phyloP scores from a whole-genome alignment of 768 basidiomycete species.

The Glaciozyma martinii region DNA sequence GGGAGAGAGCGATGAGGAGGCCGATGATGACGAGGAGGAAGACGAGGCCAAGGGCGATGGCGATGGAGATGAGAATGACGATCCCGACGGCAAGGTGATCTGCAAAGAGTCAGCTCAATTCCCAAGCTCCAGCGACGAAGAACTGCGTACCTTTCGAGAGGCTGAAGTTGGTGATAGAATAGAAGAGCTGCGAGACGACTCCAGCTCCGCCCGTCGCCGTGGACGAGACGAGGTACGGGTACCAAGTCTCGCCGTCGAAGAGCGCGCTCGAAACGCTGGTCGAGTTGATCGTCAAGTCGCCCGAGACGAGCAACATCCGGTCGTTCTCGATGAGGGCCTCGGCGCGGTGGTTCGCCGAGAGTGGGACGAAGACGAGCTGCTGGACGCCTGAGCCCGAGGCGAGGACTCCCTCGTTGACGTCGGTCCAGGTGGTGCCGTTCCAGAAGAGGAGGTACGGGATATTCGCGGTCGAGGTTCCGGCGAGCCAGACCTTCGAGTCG shows the following conservation, averaged over 20 bases:
- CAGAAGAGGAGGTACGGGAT: constrained; percentile 70
- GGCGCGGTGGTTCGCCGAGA: constrained; percentile 61
- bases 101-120: constrained; percentile 36
- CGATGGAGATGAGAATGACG: constrained; percentile 94
- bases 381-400: constrained; percentile 52
- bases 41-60: constrained; percentile 86
- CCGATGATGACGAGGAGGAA: constrained; percentile 77
- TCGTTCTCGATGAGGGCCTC: constrained; percentile 66
- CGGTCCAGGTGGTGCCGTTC: constrained; percentile 70
- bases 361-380: constrained; percentile 82
- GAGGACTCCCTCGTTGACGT: constrained; percentile 47
- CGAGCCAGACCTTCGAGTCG: constrained; percentile 74
- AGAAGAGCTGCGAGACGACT: constrained; percentile 67
- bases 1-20: constrained; percentile 80
- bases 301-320: constrained; percentile 83
- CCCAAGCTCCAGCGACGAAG: constrained; percentile 18
- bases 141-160: constrained; percentile 47
- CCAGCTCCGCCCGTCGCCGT: constrained; percentile 60
- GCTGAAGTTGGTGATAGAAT: constrained; percentile 66
- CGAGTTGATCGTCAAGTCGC: constrained; percentile 58
- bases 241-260: constrained; percentile 71
- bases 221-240: constrained; percentile 70
- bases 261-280: constrained; percentile 77
- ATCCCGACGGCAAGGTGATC: constrained; percentile 84
- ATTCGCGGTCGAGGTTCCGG: constrained; percentile 61